Percentiles rank a stretch among this genome's conserved stretches.
Conservation (phyloP, 1,284 basidiomycete species). For the Puccinia horiana region DNA sequence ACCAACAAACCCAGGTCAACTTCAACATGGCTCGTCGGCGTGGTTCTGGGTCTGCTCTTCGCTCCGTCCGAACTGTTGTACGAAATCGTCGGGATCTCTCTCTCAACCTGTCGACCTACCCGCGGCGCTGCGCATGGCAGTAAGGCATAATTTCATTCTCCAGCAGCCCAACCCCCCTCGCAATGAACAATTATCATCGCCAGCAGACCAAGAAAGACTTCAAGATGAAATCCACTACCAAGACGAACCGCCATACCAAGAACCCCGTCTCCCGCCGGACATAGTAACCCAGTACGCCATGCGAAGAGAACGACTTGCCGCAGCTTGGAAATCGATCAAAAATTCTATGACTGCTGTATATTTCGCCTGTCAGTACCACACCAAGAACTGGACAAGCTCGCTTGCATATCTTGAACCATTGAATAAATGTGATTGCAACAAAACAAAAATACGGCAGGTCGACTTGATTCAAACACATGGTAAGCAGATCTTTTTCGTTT, state of each 20-base stretch:
- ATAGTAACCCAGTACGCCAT: neutral
- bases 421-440: neutral
- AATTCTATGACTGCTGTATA: neutral
- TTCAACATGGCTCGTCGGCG: no score
- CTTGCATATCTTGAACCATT: neutral
- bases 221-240: neutral
- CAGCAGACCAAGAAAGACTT: neutral
- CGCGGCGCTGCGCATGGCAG: no score
- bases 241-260: neutral
- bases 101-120: no score
- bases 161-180: no score
- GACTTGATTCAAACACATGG: conserved; percentile 18
- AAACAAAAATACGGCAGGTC: neutral
- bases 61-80: no score
- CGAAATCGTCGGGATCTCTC: no score
- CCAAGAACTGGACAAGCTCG: neutral
- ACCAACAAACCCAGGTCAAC: no score
- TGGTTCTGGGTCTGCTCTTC: no score
- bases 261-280: neutral
- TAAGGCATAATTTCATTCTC: no score
- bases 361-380: neutral
- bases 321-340: neutral
- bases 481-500: neutral
- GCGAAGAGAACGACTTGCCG: neutral
- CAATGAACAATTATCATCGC: no score